phyloP scores from a whole-genome alignment of 495 filamentous ascomycete genomes.

The Penicillium ochrochloron region DNA sequence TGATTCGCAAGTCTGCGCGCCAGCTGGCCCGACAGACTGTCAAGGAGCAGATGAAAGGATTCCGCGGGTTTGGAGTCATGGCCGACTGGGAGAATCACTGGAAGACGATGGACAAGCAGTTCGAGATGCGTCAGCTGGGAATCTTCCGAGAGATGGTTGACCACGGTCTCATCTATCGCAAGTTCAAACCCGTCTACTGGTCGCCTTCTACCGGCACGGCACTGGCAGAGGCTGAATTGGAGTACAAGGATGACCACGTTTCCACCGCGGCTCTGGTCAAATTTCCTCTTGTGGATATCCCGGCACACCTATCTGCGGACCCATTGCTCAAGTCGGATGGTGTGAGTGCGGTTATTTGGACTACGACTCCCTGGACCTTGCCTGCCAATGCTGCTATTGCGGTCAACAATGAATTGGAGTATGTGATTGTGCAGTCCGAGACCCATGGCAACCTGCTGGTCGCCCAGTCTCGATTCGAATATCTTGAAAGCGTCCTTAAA shows the following conservation, averaged over 20 bases:
- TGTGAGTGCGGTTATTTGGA: constrained; percentile 87
- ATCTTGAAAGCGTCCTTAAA: constrained; percentile 49
- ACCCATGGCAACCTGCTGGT: constrained; percentile 63
- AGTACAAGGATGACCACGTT: constrained; percentile 85
- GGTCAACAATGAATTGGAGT: constrained; percentile 71
- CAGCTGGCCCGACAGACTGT: constrained; percentile 75
- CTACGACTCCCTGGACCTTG: constrained; percentile 96
- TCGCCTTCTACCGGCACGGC: constrained; percentile 88
- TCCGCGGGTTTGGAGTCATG: constrained; percentile 87
- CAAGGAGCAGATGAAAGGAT: constrained; percentile 78
- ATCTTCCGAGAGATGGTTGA: constrained; percentile 86
- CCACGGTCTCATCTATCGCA: constrained; percentile 82
- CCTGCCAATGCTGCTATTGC: constrained; percentile 92
- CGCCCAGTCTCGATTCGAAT: constrained; percentile 66
- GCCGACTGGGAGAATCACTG: constrained; percentile 91
- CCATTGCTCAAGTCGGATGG: constrained; percentile 40
- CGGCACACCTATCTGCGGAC: constrained; percentile 45
- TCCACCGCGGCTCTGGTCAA: constrained; percentile 82
- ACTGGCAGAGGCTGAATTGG: constrained; percentile 92
- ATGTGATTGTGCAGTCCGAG: constrained; percentile 66
- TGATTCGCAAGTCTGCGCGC: constrained; percentile 72
- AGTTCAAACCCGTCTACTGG: constrained; percentile 96
- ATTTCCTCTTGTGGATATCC: constrained; percentile 69
- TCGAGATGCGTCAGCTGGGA: constrained; percentile 83
- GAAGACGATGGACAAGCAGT: constrained; percentile 87